Evolutionary conservation across 495 filamentous ascomycete species (phyloP).

Genomic region (Haplographium delicatum): DNA sequence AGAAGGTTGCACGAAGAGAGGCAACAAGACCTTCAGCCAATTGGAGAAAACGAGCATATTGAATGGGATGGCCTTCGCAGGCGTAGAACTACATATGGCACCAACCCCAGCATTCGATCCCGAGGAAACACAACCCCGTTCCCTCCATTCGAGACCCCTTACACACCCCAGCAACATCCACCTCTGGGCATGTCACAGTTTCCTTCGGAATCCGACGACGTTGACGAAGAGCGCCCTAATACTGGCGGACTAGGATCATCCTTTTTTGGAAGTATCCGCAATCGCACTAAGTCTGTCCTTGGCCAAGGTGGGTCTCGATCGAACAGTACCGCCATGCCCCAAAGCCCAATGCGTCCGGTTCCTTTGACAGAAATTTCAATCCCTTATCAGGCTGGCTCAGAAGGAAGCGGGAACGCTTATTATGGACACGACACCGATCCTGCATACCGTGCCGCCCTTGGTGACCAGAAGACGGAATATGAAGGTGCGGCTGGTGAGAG

Average conservation of each 20-base stretch:
- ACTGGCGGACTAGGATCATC: slow-evolving; percentile 45
- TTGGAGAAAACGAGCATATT: slow-evolving; percentile 68
- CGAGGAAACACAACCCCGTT: slow-evolving; percentile 17
- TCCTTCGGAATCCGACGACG: slow-evolving; percentile 49
- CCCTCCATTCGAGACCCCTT: slow-evolving; percentile 30
- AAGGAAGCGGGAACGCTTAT: slow-evolving; percentile 30
- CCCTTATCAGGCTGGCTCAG: slow-evolving; percentile 46
- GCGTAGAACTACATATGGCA: slow-evolving; percentile 65
- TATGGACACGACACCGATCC: slow-evolving; percentile 16
- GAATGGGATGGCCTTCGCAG: slow-evolving; percentile 94
- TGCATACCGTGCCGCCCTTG: slow-evolving; percentile 23
- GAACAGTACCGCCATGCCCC: slow-evolving; percentile 21
- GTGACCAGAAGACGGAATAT: slow-evolving; percentile 33
- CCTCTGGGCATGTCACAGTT: slow-evolving; percentile 87
- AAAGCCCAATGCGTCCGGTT: slow-evolving; percentile 53
- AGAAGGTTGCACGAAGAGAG: slow-evolving; percentile 75
- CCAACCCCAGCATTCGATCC: slow-evolving; percentile 26
- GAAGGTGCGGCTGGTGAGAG: slow-evolving; percentile 31
- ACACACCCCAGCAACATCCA: slow-evolving; percentile 36
- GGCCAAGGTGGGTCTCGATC: slow-evolving; percentile 35
- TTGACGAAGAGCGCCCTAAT: slow-evolving; percentile 40
- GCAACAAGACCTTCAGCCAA: slow-evolving; percentile 65
- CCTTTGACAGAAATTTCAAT: slow-evolving; percentile 55
- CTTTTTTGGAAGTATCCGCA: slow-evolving; percentile 57
- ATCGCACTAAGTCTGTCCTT: slow-evolving; percentile 44